A percentile compares a stretch with the other conserved stretches of the same genome.
Evolutionary conservation across 1,139 yeast species (phyloP).

Genomic region (Suhomyces bokatorum): DNA sequence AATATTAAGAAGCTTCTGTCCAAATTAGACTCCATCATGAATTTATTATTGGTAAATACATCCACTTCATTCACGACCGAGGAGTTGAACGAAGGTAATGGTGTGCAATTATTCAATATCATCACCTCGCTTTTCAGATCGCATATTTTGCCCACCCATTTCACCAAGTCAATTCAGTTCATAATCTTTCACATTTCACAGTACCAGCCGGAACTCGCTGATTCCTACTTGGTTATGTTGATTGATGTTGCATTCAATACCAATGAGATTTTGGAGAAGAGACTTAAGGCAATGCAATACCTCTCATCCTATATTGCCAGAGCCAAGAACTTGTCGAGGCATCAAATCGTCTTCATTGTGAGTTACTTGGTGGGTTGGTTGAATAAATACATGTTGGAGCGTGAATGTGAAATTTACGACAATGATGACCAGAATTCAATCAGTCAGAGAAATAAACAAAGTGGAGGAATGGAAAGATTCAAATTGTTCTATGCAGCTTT

Average conservation of each 20-base stretch:
- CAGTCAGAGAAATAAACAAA: constrained; percentile 15
- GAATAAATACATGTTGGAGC: constrained; percentile 72
- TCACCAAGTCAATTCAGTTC: constrained; percentile 87
- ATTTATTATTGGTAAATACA: constrained; percentile 54
- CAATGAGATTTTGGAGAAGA: constrained; percentile 65
- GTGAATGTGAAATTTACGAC: constrained; percentile 76
- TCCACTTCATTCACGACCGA: constrained; percentile 51
- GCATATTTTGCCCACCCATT: constrained; percentile 87
- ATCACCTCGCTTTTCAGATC: constrained; percentile 75
- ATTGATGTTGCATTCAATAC: constrained; percentile 79
- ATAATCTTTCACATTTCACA: constrained; percentile 81
- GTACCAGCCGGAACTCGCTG: constrained; percentile 77
- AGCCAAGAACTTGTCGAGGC: constrained; percentile 68
- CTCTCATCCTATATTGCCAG: constrained; percentile 89
- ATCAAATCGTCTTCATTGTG: constrained; percentile 76
- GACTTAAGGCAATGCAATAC: constrained; percentile 89
- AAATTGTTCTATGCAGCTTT: constrained; percentile 89
- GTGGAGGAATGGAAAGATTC: constrained; percentile 75
- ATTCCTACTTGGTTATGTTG: constrained; percentile 77
- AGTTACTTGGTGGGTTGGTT: constrained; percentile 83
- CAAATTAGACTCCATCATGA: constrained; percentile 70
- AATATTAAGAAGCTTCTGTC: constrained; percentile 58
- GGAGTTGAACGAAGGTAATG: constrained; percentile 58
- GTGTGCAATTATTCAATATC: constrained; percentile 74
- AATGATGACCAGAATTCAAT: constrained; percentile 24